Evolutionary conservation across 352 stramenopile species (phyloP), one percentile per base, ranked within the genome.

Genomic region (Blastocystis sp.): DNA sequence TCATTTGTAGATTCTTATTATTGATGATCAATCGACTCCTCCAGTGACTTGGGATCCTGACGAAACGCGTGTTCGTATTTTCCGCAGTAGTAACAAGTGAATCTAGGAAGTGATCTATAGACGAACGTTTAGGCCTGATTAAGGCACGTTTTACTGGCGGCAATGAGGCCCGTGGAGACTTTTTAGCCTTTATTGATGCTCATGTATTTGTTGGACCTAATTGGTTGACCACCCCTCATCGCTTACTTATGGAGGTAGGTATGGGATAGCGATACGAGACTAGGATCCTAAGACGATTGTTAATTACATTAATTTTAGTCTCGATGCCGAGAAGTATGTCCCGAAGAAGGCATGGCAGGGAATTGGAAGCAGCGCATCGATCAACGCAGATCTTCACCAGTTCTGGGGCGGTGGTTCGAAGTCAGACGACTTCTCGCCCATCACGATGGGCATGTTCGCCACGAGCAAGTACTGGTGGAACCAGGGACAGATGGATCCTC

Each of bases 371-470:
- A 73, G 45, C 5, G 75, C 75, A 0, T 50, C n/a, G n/a, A 69
- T 87, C n/a, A 70, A 20, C 0, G 55, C 55, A 37, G 75, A 87
- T 76, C 55, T 87, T 20, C 30, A 34, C 8, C 75, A 87, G 34
- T 87, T 87, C n/a, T 87, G 75, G 75, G 75, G 75, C 26, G 75
- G 75, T 13, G 75, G 75, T 30, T 63, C 30, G 26, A 73, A 87
- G 34, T 37, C n/a, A 7, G 55, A 68, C 62, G 43, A 75, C 16
- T 54, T 54, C 37, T 87, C 75, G 20, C 75, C 75, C 8, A 87
- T 87, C 45, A 87, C 75, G 5, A 87, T 87, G 75, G 75, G 75
- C 18, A 87, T 87, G 75, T 87, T 87, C 37, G 75, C 75, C 26
- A 87, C 62, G n/a, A 87, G 55, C 34, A 87, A 87, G 37, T 18